These are phyloP conservation scores for Penicillium nucicola DNA, from an alignment of 495 filamentous ascomycete genomes.

Conservation along the genomic window DNA sequence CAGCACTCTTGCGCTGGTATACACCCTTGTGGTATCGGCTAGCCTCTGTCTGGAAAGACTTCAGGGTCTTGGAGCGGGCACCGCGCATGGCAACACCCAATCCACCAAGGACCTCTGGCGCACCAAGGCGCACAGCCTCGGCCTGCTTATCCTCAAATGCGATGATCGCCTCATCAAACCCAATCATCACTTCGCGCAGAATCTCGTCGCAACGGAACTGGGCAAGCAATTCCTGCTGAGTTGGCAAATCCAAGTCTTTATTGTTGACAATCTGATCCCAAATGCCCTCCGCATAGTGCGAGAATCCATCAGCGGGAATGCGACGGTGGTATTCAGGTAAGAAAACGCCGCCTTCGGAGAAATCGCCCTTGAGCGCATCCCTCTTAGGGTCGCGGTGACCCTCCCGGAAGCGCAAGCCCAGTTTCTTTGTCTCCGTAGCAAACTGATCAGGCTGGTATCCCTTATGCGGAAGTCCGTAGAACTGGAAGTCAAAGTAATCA, in stretches of 20 bases:
- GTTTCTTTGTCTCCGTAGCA: constrained; percentile 69
- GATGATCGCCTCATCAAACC: constrained; percentile 75
- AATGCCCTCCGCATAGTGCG: constrained; percentile 85
- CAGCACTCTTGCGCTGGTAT: constrained; percentile 76
- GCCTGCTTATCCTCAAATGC: constrained; percentile 86
- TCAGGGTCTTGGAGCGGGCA: constrained; percentile 70
- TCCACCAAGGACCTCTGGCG: constrained; percentile 66
- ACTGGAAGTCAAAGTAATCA: constrained; percentile 98
- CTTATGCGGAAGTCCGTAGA: constrained; percentile 93
- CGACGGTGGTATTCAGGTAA: constrained; percentile 91
- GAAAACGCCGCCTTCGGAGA: constrained; percentile 79
- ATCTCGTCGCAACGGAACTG: constrained; percentile 99
- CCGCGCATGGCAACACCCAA: constrained; percentile 72
- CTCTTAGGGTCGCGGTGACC: constrained; percentile 65
- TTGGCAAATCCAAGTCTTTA: constrained; percentile 94
- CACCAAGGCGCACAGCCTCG: constrained; percentile 66
- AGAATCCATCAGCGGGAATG: constrained; percentile 93
- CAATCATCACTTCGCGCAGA: constrained; percentile 73
- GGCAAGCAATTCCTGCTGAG: constrained; percentile 92
- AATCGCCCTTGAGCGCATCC: constrained; percentile 54
- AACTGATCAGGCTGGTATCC: constrained; percentile 95
- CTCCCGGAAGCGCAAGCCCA: constrained; percentile 77
- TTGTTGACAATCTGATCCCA: constrained; percentile 99
- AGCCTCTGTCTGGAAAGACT: constrained; percentile 82
- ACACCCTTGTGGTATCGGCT: constrained; percentile 96